Evolutionary conservation across 805 yeast genomes (phyloP), one percentile per base, ranked within the genome.

Genomic region (Candida stauntonica): DNA sequence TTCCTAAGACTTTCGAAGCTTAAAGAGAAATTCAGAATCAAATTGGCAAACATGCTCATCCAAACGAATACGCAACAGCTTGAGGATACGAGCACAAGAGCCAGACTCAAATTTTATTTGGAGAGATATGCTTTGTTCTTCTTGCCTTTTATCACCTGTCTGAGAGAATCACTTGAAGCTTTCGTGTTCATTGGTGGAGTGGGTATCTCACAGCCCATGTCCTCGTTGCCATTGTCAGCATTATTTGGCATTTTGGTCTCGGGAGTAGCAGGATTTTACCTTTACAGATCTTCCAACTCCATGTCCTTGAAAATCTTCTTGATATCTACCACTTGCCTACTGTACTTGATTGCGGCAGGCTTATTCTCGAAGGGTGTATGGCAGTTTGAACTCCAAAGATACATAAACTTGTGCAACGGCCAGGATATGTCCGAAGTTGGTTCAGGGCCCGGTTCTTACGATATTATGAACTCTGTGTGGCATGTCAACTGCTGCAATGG

Each of bases 401-500:
- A 80, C 61, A 86, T 87, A 41, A 73, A 76, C 41, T 62, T 64
- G 42, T 88, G 95, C 54, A 75, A 72, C 39, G 96, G 96, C 1
- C 77, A 78, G 54, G 97, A 88, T 52, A 83, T 86, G 57, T 73
- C 86, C 29, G 97, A 88, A 62, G 75, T 81, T 1, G 97, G 97
- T 2, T 81, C 82, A 28, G 97, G 97, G 0, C 96, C 96, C 0
- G 97, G 97, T 0, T 83, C 94, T 0, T 88, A 88, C 55, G 95
- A 88, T 53, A 80, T 88, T 17, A 48, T 73, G 16, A 74, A 70
- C 33, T 79, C 93, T 6, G 79, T 88, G 2, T 88, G 97, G 97
- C 97, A 88, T 58, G 95, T 88, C 18, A 86, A 88, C 62, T 87
- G 96, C 60, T 88, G 97, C 64, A 87, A 87, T 58, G 94, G 95